These are phyloP conservation scores for Hammondia hammondi DNA, from an alignment of 169 alveolate species.

Conservation along the genomic window DNA sequence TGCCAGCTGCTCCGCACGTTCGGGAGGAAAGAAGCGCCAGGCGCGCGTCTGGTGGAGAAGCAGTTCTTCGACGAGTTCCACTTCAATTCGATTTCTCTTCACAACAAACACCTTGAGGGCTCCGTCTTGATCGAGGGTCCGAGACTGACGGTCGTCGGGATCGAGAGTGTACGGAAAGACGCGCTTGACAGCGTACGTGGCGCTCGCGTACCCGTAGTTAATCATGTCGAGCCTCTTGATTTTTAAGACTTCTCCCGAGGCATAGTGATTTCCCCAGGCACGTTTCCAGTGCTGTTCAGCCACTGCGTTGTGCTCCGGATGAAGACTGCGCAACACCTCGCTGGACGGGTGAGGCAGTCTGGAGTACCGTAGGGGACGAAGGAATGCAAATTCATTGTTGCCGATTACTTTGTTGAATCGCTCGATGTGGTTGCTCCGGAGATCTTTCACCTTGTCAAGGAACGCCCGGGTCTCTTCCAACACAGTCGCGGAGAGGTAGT, in stretches of 20 bases:
- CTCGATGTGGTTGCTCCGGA: neutral
- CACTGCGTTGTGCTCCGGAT: neutral
- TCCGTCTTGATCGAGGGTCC: neutral
- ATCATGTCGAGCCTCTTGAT: neutral
- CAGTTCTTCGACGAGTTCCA: neutral
- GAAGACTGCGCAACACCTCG: neutral
- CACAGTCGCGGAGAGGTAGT: neutral
- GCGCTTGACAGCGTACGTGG: neutral
- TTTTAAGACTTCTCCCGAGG: neutral
- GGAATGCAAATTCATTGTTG: neutral
- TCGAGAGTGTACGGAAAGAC: neutral
- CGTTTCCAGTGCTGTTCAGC: neutral
- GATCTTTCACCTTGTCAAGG: neutral
- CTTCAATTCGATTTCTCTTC: neutral
- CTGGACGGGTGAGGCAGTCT: neutral
- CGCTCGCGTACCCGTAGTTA: constrained; percentile 2
- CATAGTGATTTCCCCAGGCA: neutral
- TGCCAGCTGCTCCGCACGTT: neutral
- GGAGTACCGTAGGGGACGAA: neutral
- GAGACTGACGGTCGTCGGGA: neutral
- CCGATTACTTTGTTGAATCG: neutral
- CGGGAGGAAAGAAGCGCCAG: neutral
- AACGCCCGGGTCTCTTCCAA: neutral
- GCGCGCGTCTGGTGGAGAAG: neutral
- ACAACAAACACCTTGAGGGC: constrained; percentile 9